phyloP scores from a whole-genome alignment of 306 rosid species.

The Lathyrus aphaca region DNA sequence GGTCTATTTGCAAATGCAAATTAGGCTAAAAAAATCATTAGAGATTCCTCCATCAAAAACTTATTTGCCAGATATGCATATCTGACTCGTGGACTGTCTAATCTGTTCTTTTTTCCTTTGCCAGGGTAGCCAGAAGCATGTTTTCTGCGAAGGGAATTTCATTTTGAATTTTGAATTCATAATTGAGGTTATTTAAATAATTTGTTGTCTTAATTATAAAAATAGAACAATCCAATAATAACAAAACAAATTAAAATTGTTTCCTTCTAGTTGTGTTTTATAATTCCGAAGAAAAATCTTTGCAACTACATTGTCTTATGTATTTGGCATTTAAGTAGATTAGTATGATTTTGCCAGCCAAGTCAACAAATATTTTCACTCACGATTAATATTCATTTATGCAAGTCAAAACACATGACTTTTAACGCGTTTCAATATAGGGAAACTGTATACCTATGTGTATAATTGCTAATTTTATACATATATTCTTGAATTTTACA shows the following conservation, averaged over 20 bases:
- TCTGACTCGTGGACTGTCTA: constrained; percentile 28
- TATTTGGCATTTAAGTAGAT: constrained; percentile 30
- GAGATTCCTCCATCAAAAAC: constrained; percentile 4
- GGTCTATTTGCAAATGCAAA: constrained; percentile 38
- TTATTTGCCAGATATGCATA: constrained; percentile 34
- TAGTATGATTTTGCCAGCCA: constrained; percentile 13
- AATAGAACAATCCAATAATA: constrained; percentile 7
- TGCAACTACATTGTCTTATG: constrained; percentile 3
- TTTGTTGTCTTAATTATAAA: constrained; percentile 20
- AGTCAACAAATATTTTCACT: constrained; percentile 9
- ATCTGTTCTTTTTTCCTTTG: constrained; percentile 21
- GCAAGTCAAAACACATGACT: background rate
- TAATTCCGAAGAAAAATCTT: constrained; percentile 17
- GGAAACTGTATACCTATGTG: background rate
- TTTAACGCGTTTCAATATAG: background rate
- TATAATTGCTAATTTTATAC: background rate
- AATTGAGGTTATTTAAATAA: constrained; percentile 29
- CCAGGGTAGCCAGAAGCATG: constrained; percentile 25
- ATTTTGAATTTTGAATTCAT: constrained; percentile 26
- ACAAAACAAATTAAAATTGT: constrained; percentile 23
- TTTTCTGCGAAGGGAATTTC: constrained; percentile 32
- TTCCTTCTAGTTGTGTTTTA: constrained; percentile 20
- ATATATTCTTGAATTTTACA: constrained; percentile 19
- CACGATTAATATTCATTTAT: constrained; percentile 10
- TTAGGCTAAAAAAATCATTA: constrained; percentile 11